A percentile compares a stretch with the other conserved stretches of the same genome.
These are phyloP conservation scores for Boletus barrowsii DNA, from an alignment of 768 basidiomycete genomes.

Conservation along the genomic window DNA sequence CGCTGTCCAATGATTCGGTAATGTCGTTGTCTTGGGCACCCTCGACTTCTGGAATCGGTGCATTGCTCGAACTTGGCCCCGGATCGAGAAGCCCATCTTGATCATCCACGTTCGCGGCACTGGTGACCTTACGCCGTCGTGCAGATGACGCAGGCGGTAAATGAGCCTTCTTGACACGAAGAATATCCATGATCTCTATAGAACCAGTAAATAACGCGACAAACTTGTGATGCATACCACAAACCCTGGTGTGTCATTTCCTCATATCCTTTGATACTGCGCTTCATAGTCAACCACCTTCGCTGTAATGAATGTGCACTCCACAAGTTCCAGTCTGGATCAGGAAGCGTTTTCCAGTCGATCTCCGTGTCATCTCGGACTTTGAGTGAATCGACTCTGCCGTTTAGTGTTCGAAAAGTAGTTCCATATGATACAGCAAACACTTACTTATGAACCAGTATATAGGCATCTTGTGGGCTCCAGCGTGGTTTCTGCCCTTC, in stretches of 20 bases:
- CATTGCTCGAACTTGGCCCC: constrained; percentile 15
- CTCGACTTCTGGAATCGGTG: constrained; percentile 17
- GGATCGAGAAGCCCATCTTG: constrained; percentile 30
- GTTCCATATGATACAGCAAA: not conserved
- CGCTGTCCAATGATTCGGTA: constrained; percentile 17
- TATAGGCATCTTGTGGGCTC: constrained; percentile 72
- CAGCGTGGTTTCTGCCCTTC: constrained; percentile 70
- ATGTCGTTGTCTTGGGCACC: constrained; percentile 12
- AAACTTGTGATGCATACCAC: constrained; percentile 12
- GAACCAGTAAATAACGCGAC: constrained; percentile 7
- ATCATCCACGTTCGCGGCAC: constrained; percentile 49
- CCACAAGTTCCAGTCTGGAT: constrained; percentile 80
- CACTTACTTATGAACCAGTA: constrained; percentile 73
- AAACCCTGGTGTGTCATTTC: constrained; percentile 78
- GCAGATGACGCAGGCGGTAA: constrained; percentile 39
- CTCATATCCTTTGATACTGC: constrained; percentile 70
- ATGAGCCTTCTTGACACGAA: constrained; percentile 70
- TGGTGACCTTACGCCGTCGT: constrained; percentile 50
- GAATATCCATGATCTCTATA: constrained; percentile 78
- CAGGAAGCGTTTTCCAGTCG: constrained; percentile 76
- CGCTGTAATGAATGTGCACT: constrained; percentile 77
- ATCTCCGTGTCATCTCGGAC: constrained; percentile 82
- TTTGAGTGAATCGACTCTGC: constrained; percentile 69
- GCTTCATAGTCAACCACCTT: constrained; percentile 79
- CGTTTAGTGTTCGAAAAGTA: not conserved